Base-by-base conservation (phyloP, 2,329 filamentous ascomycete genomes). In the Sporothrix inflata region DNA sequence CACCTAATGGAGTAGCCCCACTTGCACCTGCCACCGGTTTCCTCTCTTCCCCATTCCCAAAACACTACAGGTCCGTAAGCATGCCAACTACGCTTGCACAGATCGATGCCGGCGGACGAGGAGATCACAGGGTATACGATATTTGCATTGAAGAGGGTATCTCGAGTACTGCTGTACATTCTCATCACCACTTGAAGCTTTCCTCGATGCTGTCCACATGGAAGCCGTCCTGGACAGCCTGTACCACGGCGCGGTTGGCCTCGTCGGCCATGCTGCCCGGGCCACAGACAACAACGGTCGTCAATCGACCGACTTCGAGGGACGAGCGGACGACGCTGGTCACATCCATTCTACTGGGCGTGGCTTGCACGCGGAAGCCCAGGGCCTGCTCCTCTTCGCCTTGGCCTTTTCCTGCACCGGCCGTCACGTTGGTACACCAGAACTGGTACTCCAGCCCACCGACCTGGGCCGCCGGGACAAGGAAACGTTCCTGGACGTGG, bases 211-310 rank as follows among this genome's bases (percentile, higher is more conserved):
- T 68, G n/a, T 61, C 68, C 19, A 61, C 68, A 6, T 21, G 40
- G 24, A 61, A 70, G 19, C 69, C 69, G 47, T 65, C 45, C 8
- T 9, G 21, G 14, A 67, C 27, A 1, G 40, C 42, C 45, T 67
- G 65, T 2, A 53, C 47, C 11, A 68, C 65, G n/a, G 45, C 47
- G 11, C 65, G 45, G 65, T 68, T 68, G 2, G 65, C n/a, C 11
- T 38, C 65, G 12, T 53, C 65, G 19, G 65, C 65, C 65, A 68
- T 68, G 30, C 27, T 30, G 21, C 47, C 30, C 3, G 65, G 65
- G 9, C 65, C 65, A 27, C 65, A 68, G 19, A 68, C 65, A 40
- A 53, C 65, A 9, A 68, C 65, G 16, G 65, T 68, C 47, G 47
- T 68, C 24, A 68, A 1, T 0, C 65, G 65, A 0, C 65, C 65